Percentiles rank a stretch among this genome's conserved stretches.
Evolutionary conservation across 148 eudicot genomes (phyloP).

Genomic region (Cornus kousa): DNA sequence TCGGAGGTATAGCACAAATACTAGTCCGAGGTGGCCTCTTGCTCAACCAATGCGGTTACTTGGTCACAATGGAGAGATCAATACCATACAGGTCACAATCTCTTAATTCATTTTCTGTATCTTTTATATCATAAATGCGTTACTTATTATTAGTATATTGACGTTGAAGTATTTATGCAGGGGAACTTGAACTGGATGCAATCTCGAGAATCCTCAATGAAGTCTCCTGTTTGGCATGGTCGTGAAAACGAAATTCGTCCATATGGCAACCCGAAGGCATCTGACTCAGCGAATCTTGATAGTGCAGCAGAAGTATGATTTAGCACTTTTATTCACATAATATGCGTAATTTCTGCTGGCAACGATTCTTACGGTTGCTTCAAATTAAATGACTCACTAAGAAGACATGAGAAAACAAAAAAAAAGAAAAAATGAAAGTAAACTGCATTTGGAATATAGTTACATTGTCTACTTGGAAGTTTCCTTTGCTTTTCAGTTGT

Average conservation of each 20-base stretch:
- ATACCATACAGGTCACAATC: constrained; percentile 88
- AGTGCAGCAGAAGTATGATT: constrained; percentile 88
- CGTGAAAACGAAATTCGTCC: constrained; percentile 97
- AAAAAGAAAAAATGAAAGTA: too few relatives aligned
- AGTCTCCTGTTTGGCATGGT: constrained; percentile 96
- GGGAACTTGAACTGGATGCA: constrained; percentile 99
- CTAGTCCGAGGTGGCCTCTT: constrained; percentile 99
- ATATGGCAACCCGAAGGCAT: constrained; percentile 88
- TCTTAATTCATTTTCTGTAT: constrained; percentile 10
- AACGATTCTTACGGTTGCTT: background rate
- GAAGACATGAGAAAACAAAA: background rate
- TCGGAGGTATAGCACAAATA: constrained; percentile 96
- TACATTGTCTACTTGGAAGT: background rate
- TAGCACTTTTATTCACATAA: constrained; percentile 6
- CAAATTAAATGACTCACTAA: background rate
- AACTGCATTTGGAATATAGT: background rate
- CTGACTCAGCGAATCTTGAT: constrained; percentile 99
- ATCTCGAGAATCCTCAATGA: constrained; percentile 83
- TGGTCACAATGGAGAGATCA: constrained; percentile 99
- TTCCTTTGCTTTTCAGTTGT: constrained; percentile 3
- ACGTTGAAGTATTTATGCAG: constrained; percentile 38
- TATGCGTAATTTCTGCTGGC: constrained; percentile 9
- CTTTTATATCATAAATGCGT: background rate
- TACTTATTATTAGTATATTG: constrained; percentile 9
- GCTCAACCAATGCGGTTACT: constrained; percentile 99